A percentile compares a stretch with the other conserved stretches of the same genome.
These are phyloP conservation scores for Aureobasidium uvarum DNA, from an alignment of 2,329 filamentous ascomycete species.

Conservation along the genomic window DNA sequence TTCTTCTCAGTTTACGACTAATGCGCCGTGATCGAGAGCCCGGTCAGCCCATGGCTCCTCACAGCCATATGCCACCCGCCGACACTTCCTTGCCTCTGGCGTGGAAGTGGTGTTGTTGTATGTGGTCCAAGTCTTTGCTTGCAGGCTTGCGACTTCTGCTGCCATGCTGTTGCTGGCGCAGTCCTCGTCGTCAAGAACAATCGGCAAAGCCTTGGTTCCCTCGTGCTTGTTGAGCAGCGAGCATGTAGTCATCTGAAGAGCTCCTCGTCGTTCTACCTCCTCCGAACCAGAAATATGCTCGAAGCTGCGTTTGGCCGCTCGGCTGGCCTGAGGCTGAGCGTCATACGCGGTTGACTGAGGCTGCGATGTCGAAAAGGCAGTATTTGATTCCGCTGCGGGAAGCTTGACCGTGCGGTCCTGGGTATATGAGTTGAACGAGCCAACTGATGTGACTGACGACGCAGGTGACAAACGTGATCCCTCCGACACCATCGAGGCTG, in stretches of 20 bases:
- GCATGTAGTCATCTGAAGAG: background rate
- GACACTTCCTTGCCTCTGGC: conserved; percentile 2
- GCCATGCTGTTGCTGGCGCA: conserved; percentile 17
- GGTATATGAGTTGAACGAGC: conserved; percentile 41
- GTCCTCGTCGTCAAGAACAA: conserved; percentile 22
- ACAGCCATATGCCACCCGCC: conserved; percentile 7
- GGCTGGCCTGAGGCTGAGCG: conserved; percentile 27
- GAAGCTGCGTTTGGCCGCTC: conserved; percentile 23
- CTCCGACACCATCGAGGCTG: conserved; percentile 64
- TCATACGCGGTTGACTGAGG: conserved; percentile 18
- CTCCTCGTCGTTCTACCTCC: background rate
- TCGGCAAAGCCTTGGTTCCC: conserved; percentile 5
- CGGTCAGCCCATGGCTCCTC: background rate
- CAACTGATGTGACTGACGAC: conserved; percentile 55
- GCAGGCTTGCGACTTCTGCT: conserved; percentile 6
- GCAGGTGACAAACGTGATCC: conserved; percentile 55
- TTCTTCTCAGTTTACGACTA: conserved; percentile 2
- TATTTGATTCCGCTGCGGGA: background rate
- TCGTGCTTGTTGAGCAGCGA: conserved; percentile 5
- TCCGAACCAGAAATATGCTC: background rate
- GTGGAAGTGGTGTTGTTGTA: background rate
- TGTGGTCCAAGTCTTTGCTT: background rate
- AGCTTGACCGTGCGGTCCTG: conserved; percentile 14
- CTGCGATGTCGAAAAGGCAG: background rate
- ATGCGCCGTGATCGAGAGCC: conserved; percentile 10